Conservation (phyloP, 1,284 basidiomycete genomes). For the Ganoderma meredithae region DNA sequence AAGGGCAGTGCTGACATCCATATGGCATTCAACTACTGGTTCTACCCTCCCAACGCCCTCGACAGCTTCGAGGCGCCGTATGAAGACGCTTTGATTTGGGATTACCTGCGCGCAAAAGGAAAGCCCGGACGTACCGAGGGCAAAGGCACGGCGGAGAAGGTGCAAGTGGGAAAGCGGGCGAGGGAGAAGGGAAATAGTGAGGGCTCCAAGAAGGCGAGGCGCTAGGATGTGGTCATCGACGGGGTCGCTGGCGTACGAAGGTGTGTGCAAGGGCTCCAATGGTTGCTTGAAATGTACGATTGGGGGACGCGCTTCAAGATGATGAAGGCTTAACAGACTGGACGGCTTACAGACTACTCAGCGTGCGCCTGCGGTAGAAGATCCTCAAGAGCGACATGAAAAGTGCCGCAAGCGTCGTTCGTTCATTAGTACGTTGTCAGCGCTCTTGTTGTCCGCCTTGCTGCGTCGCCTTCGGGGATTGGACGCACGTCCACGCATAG, state of each 20-base stretch:
- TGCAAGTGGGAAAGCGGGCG: constrained; percentile 19
- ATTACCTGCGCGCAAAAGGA: constrained; percentile 34
- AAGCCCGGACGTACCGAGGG: background rate
- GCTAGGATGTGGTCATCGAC: constrained; percentile 9
- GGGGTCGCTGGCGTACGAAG: constrained; percentile 1
- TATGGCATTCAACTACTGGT: constrained; percentile 48
- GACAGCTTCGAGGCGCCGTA: constrained; percentile 41
- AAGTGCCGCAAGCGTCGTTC: background rate
- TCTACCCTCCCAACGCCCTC: constrained; percentile 43
- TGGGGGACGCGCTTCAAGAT: background rate
- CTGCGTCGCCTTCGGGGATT: no score
- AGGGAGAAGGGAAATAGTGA: constrained; percentile 17
- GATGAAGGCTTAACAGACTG: background rate
- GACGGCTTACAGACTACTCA: constrained; percentile 13
- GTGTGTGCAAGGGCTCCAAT: background rate
- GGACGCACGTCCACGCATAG: background rate
- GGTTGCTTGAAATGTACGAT: background rate
- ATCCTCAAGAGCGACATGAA: background rate
- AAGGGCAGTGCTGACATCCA: constrained; percentile 36
- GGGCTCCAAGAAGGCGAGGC: constrained; percentile 25
- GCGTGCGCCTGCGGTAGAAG: constrained; percentile 2
- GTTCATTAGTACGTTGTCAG: background rate
- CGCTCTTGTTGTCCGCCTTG: background rate
- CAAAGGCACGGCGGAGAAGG: constrained; percentile 17
- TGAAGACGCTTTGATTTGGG: constrained; percentile 41